These are phyloP conservation scores for Harringtonia lauricola DNA, from an alignment of 2,329 filamentous ascomycete genomes.

Conservation along the genomic window DNA sequence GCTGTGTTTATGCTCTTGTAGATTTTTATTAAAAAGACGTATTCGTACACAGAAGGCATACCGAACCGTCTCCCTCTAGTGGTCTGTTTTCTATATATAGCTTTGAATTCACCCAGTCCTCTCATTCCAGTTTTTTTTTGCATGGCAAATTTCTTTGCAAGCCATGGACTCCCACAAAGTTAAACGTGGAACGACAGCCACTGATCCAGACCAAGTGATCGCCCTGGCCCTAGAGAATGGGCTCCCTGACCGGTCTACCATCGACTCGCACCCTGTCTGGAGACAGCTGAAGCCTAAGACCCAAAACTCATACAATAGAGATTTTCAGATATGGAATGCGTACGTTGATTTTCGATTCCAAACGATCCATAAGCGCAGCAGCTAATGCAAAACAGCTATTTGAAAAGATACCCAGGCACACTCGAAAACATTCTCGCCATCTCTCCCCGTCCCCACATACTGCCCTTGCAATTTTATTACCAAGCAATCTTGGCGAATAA, in stretches of 20 bases:
- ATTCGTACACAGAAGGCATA: not conserved
- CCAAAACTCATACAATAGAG: slow-evolving; percentile 1
- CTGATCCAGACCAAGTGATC: no score
- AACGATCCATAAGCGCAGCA: not conserved
- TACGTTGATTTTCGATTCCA: not conserved
- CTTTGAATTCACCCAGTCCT: not conserved
- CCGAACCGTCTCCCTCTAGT: not conserved
- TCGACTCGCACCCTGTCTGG: no score
- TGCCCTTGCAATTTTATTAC: no score
- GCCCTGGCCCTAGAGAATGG: no score
- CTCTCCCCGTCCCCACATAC: no score
- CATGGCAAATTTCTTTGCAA: not conserved
- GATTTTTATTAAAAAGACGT: not conserved
- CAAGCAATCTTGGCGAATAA: slow-evolving; percentile 51
- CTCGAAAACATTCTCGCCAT: slow-evolving; percentile 5
- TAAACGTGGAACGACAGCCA: not conserved
- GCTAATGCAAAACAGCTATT: slow-evolving; percentile 1
- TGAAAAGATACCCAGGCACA: slow-evolving; percentile 1
- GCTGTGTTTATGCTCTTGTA: not conserved
- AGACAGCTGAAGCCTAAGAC: slow-evolving; percentile 1
- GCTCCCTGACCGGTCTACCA: no score
- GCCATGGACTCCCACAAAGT: not conserved
- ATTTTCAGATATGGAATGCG: slow-evolving; percentile 3
- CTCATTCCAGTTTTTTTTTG: not conserved
- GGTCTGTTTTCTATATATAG: not conserved